Percentiles rank a stretch among this genome's conserved stretches.
Conservation (phyloP, 768 basidiomycete genomes). For the Boletus tomentosulus region DNA sequence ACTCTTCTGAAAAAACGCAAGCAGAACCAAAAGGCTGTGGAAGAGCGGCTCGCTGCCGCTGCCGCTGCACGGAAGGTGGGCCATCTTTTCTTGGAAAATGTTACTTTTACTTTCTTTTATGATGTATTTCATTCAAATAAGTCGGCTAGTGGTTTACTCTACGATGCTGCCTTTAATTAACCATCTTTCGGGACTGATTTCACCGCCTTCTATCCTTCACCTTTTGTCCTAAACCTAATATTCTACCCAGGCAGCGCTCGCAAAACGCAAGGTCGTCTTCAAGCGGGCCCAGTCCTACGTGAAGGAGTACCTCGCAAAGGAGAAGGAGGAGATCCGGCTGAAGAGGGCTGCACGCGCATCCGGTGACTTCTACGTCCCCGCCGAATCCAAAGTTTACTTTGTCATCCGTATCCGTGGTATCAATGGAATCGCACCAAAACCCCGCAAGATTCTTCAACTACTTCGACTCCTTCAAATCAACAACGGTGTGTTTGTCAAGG, state of each 20-base stretch:
- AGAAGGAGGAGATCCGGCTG: conserved; percentile 94
- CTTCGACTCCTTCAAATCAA: conserved; percentile 99
- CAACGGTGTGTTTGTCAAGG: conserved; percentile 98
- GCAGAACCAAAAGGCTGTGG: conserved; percentile 93
- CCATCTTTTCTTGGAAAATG: not conserved
- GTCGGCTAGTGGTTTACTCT: conserved; percentile 67
- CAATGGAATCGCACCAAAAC: conserved; percentile 99
- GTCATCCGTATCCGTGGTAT: conserved; percentile 99
- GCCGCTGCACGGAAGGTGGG: conserved; percentile 85
- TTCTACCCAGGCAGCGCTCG: conserved; percentile 66
- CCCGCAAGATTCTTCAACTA: conserved; percentile 97
- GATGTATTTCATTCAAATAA: conserved; percentile 80
- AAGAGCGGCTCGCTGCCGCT: conserved; percentile 85
- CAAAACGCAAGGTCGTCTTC: conserved; percentile 97
- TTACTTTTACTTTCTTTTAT: conserved; percentile 34
- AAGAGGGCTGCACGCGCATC: conserved; percentile 88
- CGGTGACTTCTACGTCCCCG: conserved; percentile 97
- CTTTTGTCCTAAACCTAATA: conserved; percentile 11
- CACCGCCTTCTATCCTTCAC: not conserved
- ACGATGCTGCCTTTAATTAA: conserved; percentile 81
- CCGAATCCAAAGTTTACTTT: conserved; percentile 96
- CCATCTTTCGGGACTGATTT: conserved; percentile 76
- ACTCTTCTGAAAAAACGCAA: conserved; percentile 99
- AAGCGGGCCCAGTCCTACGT: conserved; percentile 98
- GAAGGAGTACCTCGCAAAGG: conserved; percentile 89